Conservation (phyloP, 2,329 filamentous ascomycete genomes). For the Penicillium sclerotigenum region DNA sequence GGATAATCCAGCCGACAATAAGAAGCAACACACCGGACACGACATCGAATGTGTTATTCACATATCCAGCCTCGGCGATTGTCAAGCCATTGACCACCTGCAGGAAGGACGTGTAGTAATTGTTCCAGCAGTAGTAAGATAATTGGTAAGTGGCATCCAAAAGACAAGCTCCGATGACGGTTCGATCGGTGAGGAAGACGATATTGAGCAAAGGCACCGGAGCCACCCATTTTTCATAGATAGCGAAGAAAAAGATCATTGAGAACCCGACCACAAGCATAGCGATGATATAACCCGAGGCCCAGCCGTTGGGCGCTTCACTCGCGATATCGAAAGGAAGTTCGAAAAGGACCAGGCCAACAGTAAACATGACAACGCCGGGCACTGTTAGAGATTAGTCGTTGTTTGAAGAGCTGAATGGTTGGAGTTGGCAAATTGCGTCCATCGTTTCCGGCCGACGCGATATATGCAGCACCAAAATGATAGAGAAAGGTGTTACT, state of each 20-base stretch:
- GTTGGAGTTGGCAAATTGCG: neutral
- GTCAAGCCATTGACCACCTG: conserved; percentile 28
- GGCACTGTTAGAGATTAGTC: conserved; percentile 36
- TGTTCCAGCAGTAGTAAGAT: conserved; percentile 30
- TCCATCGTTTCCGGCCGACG: neutral
- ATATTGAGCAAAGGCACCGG: conserved; percentile 54
- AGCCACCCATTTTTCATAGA: conserved; percentile 54
- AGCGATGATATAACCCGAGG: conserved; percentile 45
- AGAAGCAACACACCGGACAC: conserved; percentile 56
- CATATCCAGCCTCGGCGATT: conserved; percentile 33
- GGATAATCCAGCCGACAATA: conserved; percentile 51
- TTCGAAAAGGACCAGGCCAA: conserved; percentile 59
- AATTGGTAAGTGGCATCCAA: conserved; percentile 30
- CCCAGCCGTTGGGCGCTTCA: conserved; percentile 36
- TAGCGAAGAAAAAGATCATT: conserved; percentile 51
- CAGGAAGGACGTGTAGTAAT: conserved; percentile 27
- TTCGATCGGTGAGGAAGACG: conserved; percentile 41
- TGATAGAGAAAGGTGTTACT: neutral
- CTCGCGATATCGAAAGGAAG: conserved; percentile 57
- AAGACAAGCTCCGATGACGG: conserved; percentile 29
- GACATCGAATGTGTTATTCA: conserved; percentile 53
- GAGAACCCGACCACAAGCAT: conserved; percentile 53
- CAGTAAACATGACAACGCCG: conserved; percentile 57
- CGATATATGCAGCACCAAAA: neutral
- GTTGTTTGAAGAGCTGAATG: neutral